A percentile compares a stretch with the other conserved stretches of the same genome.
phyloP scores from a whole-genome alignment of 106 monocot genomes.

The Allium sativum region DNA sequence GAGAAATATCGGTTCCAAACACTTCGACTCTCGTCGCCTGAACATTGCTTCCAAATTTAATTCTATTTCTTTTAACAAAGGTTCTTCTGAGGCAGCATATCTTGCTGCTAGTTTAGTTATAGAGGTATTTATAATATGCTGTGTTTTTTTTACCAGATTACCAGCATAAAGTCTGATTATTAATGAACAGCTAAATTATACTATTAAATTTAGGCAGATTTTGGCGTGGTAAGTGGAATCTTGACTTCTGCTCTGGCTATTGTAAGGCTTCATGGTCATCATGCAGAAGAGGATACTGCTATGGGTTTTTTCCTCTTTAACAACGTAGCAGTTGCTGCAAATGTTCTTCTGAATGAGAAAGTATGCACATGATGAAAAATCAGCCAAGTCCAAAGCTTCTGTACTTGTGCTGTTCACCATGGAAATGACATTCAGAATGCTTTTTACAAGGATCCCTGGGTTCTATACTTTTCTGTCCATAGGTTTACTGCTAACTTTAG shows the following conservation, averaged over 20 bases:
- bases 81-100: slow-evolving; percentile 81
- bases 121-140: slow-evolving; percentile 22
- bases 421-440: slow-evolving; percentile 95
- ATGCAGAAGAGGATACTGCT: slow-evolving; percentile 77
- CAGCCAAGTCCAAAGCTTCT: no score
- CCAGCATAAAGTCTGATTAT: no score
- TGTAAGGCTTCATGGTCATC: slow-evolving; percentile 96
- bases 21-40: slow-evolving; percentile 39
- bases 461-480: slow-evolving; percentile 93
- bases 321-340: slow-evolving; percentile 83
- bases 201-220: slow-evolving; percentile 34
- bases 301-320: slow-evolving; percentile 99
- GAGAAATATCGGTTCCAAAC: slow-evolving; percentile 43
- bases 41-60: slow-evolving; percentile 59
- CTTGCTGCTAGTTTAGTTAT: slow-evolving; percentile 85
- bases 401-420: slow-evolving; percentile 89
- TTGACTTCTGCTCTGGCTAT: slow-evolving; percentile 69
- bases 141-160: not conserved
- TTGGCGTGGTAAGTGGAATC: slow-evolving; percentile 68
- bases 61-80: slow-evolving; percentile 87
- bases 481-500: slow-evolving; percentile 26
- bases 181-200: no score
- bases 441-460: slow-evolving; percentile 82
- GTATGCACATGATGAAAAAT: slow-evolving; percentile 21
- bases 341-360: slow-evolving; percentile 67